Conservation (phyloP, 352 stramenopile species). For the Phytophthora aleatoria region DNA sequence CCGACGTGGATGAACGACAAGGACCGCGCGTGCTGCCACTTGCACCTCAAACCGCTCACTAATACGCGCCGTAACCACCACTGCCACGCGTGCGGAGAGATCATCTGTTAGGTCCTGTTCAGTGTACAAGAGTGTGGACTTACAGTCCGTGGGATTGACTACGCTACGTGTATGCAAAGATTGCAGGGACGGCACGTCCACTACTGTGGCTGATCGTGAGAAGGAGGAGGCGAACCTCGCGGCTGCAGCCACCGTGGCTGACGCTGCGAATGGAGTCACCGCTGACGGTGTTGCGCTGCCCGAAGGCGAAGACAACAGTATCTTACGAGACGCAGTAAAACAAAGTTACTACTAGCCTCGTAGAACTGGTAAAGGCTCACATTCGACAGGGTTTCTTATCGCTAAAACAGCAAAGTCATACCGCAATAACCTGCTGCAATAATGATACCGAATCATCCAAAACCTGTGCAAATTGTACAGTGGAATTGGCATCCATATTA, state of each 20-base stretch:
- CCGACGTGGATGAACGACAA: constrained; percentile 85
- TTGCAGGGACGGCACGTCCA: constrained; percentile 73
- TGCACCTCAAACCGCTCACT: constrained; percentile 84
- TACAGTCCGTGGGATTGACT: constrained; percentile 76
- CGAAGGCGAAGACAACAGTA: constrained; percentile 43
- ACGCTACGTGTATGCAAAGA: constrained; percentile 80
- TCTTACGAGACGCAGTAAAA: constrained; percentile 56
- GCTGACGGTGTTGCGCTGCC: constrained; percentile 37
- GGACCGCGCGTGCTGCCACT: constrained; percentile 79
- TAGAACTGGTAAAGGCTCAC: too few species aligned
- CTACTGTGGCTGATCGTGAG: constrained; percentile 11
- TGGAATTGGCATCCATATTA: too few species aligned
- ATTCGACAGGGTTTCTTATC: too few species aligned
- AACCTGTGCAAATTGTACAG: too few species aligned
- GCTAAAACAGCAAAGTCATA: too few species aligned
- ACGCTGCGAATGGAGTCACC: constrained; percentile 17
- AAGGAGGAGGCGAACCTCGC: constrained; percentile 33
- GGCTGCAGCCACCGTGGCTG: constrained; percentile 22
- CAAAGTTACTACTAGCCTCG: too few species aligned
- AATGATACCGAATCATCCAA: too few species aligned
- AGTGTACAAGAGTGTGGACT: constrained; percentile 78
- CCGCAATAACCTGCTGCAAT: too few species aligned
- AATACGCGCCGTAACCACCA: constrained; percentile 82
- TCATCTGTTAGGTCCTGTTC: constrained; percentile 82
- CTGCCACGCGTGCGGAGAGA: constrained; percentile 81